phyloP scores from a whole-genome alignment of 1,284 basidiomycete genomes.

The Coniophora puteana region DNA sequence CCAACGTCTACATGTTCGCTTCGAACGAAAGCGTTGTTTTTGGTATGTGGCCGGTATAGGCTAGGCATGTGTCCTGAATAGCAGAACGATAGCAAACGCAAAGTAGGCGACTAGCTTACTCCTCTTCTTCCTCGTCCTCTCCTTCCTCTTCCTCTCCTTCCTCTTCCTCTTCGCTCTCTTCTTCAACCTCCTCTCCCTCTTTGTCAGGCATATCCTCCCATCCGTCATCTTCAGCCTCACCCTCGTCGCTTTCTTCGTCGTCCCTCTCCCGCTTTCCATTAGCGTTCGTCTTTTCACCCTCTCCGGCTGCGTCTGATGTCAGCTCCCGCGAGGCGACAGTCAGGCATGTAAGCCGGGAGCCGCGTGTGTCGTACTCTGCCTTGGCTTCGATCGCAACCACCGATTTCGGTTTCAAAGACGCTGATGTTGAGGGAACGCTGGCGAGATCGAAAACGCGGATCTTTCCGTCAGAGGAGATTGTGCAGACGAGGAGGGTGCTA shows the following conservation, averaged over 20 bases:
- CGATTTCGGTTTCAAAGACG: too few species aligned
- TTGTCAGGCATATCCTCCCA: conserved; percentile 24
- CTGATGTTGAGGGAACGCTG: conserved; percentile 30
- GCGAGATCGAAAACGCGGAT: conserved; percentile 79
- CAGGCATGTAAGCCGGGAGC: conserved; percentile 79
- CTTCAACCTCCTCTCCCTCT: conserved; percentile 14
- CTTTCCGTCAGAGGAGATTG: conserved; percentile 82
- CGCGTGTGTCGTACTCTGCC: conserved; percentile 78
- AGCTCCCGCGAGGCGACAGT: conserved; percentile 59
- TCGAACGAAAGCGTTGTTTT: too few species aligned
- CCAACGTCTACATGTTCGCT: too few species aligned
- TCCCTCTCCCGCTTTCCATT: conserved; percentile 38
- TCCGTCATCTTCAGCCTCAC: conserved; percentile 26
- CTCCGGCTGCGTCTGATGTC: conserved; percentile 35
- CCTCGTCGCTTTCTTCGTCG: conserved; percentile 25
- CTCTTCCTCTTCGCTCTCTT: conserved; percentile 18
- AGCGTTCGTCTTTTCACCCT: conserved; percentile 24
- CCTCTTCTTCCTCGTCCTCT: too few species aligned
- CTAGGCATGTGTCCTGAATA: too few species aligned
- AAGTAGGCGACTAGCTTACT: too few species aligned
- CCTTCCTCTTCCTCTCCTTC: conserved; percentile 10
- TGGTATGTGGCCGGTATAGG: too few species aligned
- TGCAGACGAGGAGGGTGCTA: conserved; percentile 63
- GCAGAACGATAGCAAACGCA: too few species aligned
- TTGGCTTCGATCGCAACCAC: conserved; percentile 12